Percentiles rank a stretch among this genome's conserved stretches.
Conservation (phyloP, 768 basidiomycete genomes). For the Filobasidium floriforme region DNA sequence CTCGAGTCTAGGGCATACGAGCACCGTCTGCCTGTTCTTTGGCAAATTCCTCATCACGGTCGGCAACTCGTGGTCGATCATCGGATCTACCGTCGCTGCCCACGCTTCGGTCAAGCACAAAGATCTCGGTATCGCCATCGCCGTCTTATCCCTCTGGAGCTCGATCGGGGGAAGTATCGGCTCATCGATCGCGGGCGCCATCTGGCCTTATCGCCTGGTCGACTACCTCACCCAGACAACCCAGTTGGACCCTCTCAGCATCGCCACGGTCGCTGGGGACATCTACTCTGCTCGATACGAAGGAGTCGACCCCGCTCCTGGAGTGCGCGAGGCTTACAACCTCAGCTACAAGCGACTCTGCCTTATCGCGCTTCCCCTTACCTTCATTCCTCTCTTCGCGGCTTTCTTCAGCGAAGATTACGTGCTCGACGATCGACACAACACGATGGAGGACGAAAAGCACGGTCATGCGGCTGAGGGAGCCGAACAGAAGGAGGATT, state of each 20-base stretch:
- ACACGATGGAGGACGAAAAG: conserved; percentile 35
- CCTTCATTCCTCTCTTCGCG: conserved; percentile 38
- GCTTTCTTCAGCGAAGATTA: conserved; percentile 40
- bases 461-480: conserved; percentile 22
- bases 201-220: conserved; percentile 30
- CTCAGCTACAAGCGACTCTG: conserved; percentile 29
- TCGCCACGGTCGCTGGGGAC: conserved; percentile 31
- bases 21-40: conserved; percentile 26
- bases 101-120: conserved; percentile 46
- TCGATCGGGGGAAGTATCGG: conserved; percentile 45
- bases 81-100: conserved; percentile 39
- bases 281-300: conserved; percentile 37
- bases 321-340: conserved; percentile 22
- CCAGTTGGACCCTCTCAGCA: conserved; percentile 31
- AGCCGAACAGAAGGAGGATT: too few species aligned
- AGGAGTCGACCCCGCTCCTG: conserved; percentile 33
- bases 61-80: conserved; percentile 38
- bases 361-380: conserved; percentile 38
- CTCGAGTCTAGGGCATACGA: conserved; percentile 19
- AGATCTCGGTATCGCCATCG: conserved; percentile 45
- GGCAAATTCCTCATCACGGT: conserved; percentile 33
- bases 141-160: conserved; percentile 44
- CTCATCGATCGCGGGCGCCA: conserved; percentile 40
- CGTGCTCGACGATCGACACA: conserved; percentile 42
- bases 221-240: conserved; percentile 25